Base-by-base conservation (phyloP, 2,329 filamentous ascomycete species). In the Paracorniculantispora psalliotae region DNA sequence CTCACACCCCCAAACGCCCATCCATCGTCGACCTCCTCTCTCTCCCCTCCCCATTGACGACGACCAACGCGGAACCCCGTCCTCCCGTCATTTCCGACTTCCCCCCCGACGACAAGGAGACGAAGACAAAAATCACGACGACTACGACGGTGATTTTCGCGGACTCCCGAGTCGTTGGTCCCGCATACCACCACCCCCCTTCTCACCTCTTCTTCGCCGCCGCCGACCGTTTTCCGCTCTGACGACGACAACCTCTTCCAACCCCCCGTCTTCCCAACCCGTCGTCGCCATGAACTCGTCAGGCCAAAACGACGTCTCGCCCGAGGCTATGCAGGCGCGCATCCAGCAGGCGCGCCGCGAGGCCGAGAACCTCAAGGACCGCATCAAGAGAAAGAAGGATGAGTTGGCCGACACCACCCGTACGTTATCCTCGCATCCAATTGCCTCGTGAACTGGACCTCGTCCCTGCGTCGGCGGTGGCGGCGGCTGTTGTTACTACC, bases 371-470 rank as follows among this genome's bases (percentile, higher is more conserved):
- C 81, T 97, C 68, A 97, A 97, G 83, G 93, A 97, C 76, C 89
- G 91, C 77, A 97, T 97, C 86, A 97, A 97, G 88, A 87, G 92
- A 79, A 96, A 96, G 87, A 97, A 97, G 89, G 94, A 99, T 85
- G 94, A 97, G 79, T 85, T 99, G 68, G 93, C 93, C 73, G 94
- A 99, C 78, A 96, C 92, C 64, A 96, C 92, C 72, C 88, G 94
- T 99, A 87, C 85, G 93, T 83, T 63, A 9, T 56, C 43, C 25
- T 56, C 28, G 10, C 33, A 63, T 64, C 60, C 53, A 28, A 39
- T 57, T 59, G 37, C 56, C 59, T 30, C 47, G 51, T n/a, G n/a
- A 28, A 25, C 5, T 62, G 43, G n/a, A n/a, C 61, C 59, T 59
- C 53, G 26, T 51, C 50, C 28, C 44, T 35, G n/a, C n/a, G n/a